Evolutionary conservation across 202 grass and related monocot genomes (phyloP).

Genomic region (Dendrocalamus latiflorus): DNA sequence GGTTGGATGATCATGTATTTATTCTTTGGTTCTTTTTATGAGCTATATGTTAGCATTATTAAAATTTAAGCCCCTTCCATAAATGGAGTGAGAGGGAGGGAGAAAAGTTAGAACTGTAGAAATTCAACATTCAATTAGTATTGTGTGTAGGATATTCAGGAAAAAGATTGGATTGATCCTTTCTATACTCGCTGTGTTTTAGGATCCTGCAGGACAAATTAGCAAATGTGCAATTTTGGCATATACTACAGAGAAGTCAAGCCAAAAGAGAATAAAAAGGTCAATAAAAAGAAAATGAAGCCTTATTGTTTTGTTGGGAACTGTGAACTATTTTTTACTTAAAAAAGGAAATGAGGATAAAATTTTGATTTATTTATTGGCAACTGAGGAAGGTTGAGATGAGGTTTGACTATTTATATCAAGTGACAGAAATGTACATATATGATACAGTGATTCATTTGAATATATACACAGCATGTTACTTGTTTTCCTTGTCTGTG

Average conservation of each 20-base stretch:
- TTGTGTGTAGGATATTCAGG: background rate
- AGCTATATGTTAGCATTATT: background rate
- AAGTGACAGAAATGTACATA: background rate
- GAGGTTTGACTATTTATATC: background rate
- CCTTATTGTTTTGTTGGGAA: background rate
- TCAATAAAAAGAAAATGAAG: background rate
- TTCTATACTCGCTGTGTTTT: conserved; percentile 1
- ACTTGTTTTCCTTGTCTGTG: background rate
- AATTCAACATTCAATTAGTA: background rate
- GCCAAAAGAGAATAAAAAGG: background rate
- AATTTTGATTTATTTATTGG: conserved; percentile 4
- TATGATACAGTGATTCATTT: background rate
- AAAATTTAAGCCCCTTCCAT: background rate
- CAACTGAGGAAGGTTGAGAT: background rate
- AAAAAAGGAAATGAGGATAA: background rate
- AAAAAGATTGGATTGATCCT: background rate
- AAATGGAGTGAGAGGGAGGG: background rate
- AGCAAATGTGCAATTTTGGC: background rate
- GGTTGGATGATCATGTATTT: conserved; percentile 7
- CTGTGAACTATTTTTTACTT: background rate
- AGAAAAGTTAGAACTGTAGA: conserved; percentile 8
- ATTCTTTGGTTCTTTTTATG: conserved; percentile 14
- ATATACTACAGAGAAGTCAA: background rate
- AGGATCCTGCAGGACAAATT: background rate
- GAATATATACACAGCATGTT: background rate